phyloP scores from a whole-genome alignment of 179 eudicot species.

The Beta macrorhiza region DNA sequence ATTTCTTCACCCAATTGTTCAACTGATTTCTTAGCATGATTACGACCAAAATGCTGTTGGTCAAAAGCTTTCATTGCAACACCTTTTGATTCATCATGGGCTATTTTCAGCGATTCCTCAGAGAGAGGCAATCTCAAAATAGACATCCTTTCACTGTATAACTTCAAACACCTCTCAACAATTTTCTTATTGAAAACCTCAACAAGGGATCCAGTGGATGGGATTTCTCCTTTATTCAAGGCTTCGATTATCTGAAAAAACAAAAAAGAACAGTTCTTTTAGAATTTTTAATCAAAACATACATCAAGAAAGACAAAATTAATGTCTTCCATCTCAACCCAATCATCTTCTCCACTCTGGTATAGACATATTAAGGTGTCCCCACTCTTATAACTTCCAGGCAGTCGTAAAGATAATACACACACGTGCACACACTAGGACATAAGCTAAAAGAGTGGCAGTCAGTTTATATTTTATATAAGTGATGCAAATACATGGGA shows the following conservation, averaged over 20 bases:
- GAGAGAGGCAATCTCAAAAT: slow-evolving; percentile 54
- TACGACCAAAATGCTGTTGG: slow-evolving; percentile 90
- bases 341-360: not conserved
- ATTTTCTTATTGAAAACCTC: slow-evolving; percentile 92
- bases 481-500: too few relatives aligned
- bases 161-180: slow-evolving; percentile 75
- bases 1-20: slow-evolving; percentile 76
- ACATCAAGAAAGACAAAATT: not conserved
- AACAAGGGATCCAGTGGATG: slow-evolving; percentile 95
- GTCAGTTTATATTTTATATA: not conserved
- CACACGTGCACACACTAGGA: not conserved
- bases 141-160: slow-evolving; percentile 68
- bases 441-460: not conserved
- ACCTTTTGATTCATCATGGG: slow-evolving; percentile 60
- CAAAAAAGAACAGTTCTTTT: not conserved
- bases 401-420: not conserved
- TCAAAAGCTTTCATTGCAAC: slow-evolving; percentile 68
- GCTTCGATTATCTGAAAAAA: slow-evolving; percentile 90
- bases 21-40: slow-evolving; percentile 87
- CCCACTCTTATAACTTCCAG: not conserved
- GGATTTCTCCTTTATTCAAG: slow-evolving; percentile 96
- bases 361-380: not conserved
- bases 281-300: not conserved
- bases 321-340: not conserved
- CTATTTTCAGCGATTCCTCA: slow-evolving; percentile 47